A percentile compares a stretch with the other conserved stretches of the same genome.
phyloP scores from a whole-genome alignment of 2,329 filamentous ascomycete genomes.

The Aspergillus thermomutatus region DNA sequence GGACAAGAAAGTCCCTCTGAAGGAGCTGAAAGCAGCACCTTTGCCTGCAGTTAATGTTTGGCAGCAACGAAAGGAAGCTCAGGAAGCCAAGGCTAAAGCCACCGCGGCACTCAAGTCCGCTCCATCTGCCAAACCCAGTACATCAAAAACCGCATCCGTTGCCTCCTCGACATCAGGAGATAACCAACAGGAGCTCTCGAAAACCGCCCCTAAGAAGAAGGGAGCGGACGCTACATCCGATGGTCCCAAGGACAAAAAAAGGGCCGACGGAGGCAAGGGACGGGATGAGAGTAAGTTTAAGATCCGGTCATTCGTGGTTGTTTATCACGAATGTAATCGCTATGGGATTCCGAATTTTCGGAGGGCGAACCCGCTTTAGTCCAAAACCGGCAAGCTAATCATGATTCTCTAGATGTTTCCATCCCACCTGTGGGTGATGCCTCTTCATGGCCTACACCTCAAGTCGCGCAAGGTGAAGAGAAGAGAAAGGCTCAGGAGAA shows the following conservation, averaged over 20 bases:
- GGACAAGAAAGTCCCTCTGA: constrained; percentile 57
- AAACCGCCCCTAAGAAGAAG: constrained; percentile 41
- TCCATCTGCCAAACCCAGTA: constrained; percentile 17
- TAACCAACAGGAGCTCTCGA: constrained; percentile 39
- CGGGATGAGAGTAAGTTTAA: constrained; percentile 33
- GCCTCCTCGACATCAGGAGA: constrained; percentile 31
- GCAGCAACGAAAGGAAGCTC: constrained; percentile 71
- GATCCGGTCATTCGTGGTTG: neutral
- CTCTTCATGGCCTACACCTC: constrained; percentile 84
- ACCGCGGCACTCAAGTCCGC: constrained; percentile 26
- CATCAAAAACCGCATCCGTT: constrained; percentile 24
- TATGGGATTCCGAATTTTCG: neutral
- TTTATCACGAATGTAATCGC: neutral
- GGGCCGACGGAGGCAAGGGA: constrained; percentile 40
- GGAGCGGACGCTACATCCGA: constrained; percentile 26
- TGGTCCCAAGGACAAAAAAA: constrained; percentile 33
- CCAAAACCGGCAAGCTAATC: constrained; percentile 12
- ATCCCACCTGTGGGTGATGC: constrained; percentile 72
- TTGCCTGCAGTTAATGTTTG: constrained; percentile 84
- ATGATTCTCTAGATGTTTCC: constrained; percentile 21
- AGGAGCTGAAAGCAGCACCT: constrained; percentile 73
- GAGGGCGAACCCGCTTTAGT: constrained; percentile 4
- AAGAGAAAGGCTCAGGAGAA: constrained; percentile 70
- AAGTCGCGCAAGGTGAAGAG: constrained; percentile 71
- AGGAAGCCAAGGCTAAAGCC: constrained; percentile 50